Evolutionary conservation across 2,329 filamentous ascomycete species (phyloP).

Genomic region (Juglanconis oblonga): DNA sequence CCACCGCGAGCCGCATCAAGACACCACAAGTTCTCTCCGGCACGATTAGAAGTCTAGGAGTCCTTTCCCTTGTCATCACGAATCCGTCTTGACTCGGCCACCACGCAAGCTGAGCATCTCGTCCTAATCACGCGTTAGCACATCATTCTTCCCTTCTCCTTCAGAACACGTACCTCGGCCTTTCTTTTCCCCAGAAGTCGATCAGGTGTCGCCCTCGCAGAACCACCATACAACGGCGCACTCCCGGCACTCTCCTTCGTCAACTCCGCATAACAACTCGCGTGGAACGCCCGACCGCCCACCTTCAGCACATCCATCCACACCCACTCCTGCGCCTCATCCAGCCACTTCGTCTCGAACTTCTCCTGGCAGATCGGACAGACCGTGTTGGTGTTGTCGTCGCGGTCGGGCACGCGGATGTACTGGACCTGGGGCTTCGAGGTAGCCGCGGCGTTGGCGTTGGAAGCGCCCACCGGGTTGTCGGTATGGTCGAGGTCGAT

Average conservation of each 20-base stretch:
- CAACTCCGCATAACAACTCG: slow-evolving; percentile 82
- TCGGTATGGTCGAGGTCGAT: slow-evolving; percentile 61
- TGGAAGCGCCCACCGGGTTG: slow-evolving; percentile 29
- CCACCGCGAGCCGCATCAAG: too few species aligned
- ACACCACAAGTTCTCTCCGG: too few species aligned
- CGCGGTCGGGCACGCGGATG: slow-evolving; percentile 80
- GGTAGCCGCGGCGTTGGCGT: slow-evolving; percentile 28
- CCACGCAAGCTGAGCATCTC: slow-evolving; percentile 11
- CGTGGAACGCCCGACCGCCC: slow-evolving; percentile 80
- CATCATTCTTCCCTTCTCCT: not conserved
- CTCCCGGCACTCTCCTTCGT: slow-evolving; percentile 57
- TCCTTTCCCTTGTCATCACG: not conserved
- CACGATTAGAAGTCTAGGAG: too few species aligned
- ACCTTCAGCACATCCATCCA: slow-evolving; percentile 87
- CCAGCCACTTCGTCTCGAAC: slow-evolving; percentile 88
- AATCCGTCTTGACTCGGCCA: slow-evolving; percentile 14
- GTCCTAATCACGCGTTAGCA: slow-evolving; percentile 9
- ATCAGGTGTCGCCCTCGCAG: slow-evolving; percentile 49
- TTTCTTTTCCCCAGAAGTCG: slow-evolving; percentile 72
- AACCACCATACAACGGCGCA: slow-evolving; percentile 32
- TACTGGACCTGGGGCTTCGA: slow-evolving; percentile 58
- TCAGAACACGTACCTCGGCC: slow-evolving; percentile 55
- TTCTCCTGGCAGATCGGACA: slow-evolving; percentile 96
- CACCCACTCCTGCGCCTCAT: slow-evolving; percentile 93
- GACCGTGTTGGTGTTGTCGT: slow-evolving; percentile 67